Evolutionary conservation across 352 stramenopile genomes (phyloP), one percentile per base, ranked within the genome.

Genomic region (Phytophthora pini): DNA sequence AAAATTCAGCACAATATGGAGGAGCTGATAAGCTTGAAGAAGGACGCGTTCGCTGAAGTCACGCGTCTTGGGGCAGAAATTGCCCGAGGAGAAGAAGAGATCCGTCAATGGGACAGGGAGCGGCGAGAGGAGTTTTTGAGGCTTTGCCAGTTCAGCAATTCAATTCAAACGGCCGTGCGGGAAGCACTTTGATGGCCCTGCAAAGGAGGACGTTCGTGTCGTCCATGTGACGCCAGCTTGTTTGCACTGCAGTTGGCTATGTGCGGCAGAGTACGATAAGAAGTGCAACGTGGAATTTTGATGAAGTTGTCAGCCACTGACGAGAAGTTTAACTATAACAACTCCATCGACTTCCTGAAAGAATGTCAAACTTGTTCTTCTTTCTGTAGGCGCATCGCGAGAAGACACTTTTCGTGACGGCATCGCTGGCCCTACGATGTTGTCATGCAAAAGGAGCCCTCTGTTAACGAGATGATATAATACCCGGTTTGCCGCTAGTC

Each of bases 1-100:
- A 59, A 29, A 39, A 65, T 79, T 44, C 79, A 89, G 50, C 69
- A 61, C 22, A 60, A 86, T 2, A 78, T 94, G 77, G 74, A 88
- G 32, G 77, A 90, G 8, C 54, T 83, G n/a, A 80, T 94, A 31
- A 74, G 50, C 27, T 70, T 91, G 58, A 72, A 78, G 26, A 72
- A 65, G 32, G 68, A 80, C 7, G 67, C 75, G 0, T 88, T 82
- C 20, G 76, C 60, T 0, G 83, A 93, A 50, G 70, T 91, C 10
- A 74, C 61, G 31, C 71, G 84, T 12, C 68, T 94, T 9, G 83
- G 80, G 1, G 60, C 26, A 22, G 73, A 83, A 56, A 86, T 91
- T 48, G 71, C 60, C 4, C 52, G 58, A 12, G 48, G 64, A 5
- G 80, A 91, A 44, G 45, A 73, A 10, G 63, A 72, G 7, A 68